A percentile compares a stretch with the other conserved stretches of the same genome.
Conservation (phyloP, 2,329 filamentous ascomycete genomes). For the Microdochium trichocladiopsis region DNA sequence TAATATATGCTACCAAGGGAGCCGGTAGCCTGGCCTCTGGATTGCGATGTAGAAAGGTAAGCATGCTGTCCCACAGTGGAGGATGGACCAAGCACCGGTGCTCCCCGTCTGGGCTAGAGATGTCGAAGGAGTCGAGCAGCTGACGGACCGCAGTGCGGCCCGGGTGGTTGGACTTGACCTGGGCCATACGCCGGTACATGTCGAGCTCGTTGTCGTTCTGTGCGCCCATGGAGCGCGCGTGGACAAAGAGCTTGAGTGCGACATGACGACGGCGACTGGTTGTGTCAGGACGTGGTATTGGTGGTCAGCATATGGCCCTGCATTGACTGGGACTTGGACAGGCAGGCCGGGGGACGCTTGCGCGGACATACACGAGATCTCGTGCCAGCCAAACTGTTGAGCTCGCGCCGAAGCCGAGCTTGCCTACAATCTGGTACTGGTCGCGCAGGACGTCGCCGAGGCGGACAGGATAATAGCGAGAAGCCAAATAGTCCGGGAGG, state of each 20-base stretch:
- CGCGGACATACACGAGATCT: conserved; percentile 7
- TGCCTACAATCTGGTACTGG: conserved; percentile 14
- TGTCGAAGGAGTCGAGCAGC: conserved; percentile 28
- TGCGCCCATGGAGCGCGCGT: conserved; percentile 12
- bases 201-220: conserved; percentile 26
- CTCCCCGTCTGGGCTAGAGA: conserved; percentile 23
- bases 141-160: conserved; percentile 21
- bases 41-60: conserved; percentile 30
- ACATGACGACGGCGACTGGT: conserved; percentile 20
- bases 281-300: background rate
- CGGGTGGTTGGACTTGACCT: conserved; percentile 16
- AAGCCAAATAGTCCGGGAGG: conserved; percentile 3
- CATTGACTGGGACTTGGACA: background rate
- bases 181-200: conserved; percentile 32
- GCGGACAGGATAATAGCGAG: conserved; percentile 4
- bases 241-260: conserved; percentile 23
- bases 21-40: conserved; percentile 25
- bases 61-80: conserved; percentile 34
- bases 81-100: conserved; percentile 30
- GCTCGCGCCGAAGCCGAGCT: conserved; percentile 13
- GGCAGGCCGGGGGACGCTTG: background rate
- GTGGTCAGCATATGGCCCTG: background rate
- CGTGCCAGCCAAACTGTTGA: conserved; percentile 15
- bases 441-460: conserved; percentile 6
- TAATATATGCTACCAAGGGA: conserved; percentile 23